Evolutionary conservation across 306 rosid species (phyloP).

Genomic region (Rosa rugosa): DNA sequence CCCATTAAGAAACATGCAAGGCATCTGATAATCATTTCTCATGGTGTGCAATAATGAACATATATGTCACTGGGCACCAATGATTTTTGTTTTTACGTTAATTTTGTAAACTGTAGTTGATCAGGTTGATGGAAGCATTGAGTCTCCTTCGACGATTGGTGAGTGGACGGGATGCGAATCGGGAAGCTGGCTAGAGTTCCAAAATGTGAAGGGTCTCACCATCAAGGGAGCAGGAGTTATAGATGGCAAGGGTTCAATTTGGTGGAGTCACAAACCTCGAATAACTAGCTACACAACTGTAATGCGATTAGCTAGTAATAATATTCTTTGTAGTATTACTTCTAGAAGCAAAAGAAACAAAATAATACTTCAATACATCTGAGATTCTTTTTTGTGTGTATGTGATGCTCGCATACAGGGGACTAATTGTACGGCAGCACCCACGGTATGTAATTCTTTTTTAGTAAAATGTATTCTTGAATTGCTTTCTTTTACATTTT

Average conservation of each 20-base stretch:
- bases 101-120: not conserved
- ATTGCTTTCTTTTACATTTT: not conserved
- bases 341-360: not conserved
- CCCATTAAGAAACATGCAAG: too few species aligned
- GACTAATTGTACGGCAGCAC: not conserved
- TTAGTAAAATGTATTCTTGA: not conserved
- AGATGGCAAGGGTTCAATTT: slow-evolving; percentile 8
- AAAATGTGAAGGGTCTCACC: not conserved
- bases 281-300: too few species aligned
- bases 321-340: not conserved
- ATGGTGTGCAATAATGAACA: not conserved
- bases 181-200: not conserved
- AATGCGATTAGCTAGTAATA: not conserved
- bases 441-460: not conserved
- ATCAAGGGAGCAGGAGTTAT: slow-evolving; percentile 8
- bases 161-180: slow-evolving; percentile 12
- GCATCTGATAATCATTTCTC: too few species aligned
- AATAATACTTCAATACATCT: not conserved
- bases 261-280: slow-evolving; percentile 1
- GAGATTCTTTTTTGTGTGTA: not conserved
- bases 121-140: slow-evolving; percentile 15
- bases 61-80: not conserved
- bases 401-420: not conserved
- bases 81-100: not conserved
- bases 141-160: not conserved